Evolutionary conservation across 1,284 basidiomycete genomes (phyloP), one percentile per base, ranked within the genome.

Genomic region (Filobasidium uniguttulatum): DNA sequence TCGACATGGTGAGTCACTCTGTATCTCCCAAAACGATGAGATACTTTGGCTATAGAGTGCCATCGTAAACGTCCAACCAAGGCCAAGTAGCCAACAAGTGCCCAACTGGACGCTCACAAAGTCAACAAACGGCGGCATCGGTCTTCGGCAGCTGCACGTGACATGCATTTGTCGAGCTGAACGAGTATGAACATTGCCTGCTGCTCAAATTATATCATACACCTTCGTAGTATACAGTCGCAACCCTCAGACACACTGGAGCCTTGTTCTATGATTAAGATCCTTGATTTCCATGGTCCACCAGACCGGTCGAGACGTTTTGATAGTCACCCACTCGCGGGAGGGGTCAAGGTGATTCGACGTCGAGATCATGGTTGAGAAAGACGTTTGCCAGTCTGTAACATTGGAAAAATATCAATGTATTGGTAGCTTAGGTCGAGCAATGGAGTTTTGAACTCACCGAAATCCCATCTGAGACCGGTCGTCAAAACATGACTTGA

Each of bases 391-490:
- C 48, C 73, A 67, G 28, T 81, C 73, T 52, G 58, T 60, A 67
- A 10, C 19, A 31, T 22, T 46, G 8, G n/a, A 38, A 4, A 22
- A 54, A 19, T 10, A 14, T 15, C 8, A 44, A 30, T 8, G 8
- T 14, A 17, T 19, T 22, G 37, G 4, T 25, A 25, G 19, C n/a
- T n/a, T n/a, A n/a, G n/a, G n/a, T n/a, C n/a, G n/a, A 5, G 15
- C 8, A 26, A 20, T 26, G 38, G 26, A 25, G 26, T 44, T 38
- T 9, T 46, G 46, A 33, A 70, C 77, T 49, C 56, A 87, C 89
- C 75, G 37, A 96, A 66, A 65, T 98, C 84, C 93, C 93, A 98
- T 58, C 81, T 75, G 36, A 97, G 73, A 0, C 94, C 94, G 6
- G 72, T 76, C 0, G 91, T 97, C 1, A 80, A 77, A 19, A 98